phyloP scores from a whole-genome alignment of 2,329 filamentous ascomycete genomes.

The Pseudopithomyces maydicus region DNA sequence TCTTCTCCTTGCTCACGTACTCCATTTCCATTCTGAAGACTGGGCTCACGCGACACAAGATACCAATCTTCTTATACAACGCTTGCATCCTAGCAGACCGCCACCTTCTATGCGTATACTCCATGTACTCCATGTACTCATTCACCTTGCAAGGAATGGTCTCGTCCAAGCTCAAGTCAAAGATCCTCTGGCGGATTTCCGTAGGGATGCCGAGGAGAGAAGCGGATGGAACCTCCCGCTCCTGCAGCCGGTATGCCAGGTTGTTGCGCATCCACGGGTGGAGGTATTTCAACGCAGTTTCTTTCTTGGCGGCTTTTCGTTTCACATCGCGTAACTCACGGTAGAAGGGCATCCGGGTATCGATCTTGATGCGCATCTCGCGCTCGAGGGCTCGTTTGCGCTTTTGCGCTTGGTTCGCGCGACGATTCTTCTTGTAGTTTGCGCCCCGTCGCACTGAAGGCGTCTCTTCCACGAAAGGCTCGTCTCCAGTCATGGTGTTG shows the following conservation, averaged over 20 bases:
- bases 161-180: neutral
- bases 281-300: slow-evolving; percentile 2
- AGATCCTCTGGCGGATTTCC: slow-evolving; percentile 19
- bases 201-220: slow-evolving; percentile 18
- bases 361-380: neutral
- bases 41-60: slow-evolving; percentile 13
- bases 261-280: slow-evolving; percentile 13
- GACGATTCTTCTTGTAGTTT: neutral
- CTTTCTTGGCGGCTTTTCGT: slow-evolving; percentile 6
- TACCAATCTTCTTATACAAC: slow-evolving; percentile 7
- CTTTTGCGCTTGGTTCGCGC: neutral
- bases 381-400: neutral
- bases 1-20: slow-evolving; percentile 13
- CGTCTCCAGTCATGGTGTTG: neutral
- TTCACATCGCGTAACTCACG: slow-evolving; percentile 8
- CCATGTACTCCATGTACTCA: neutral
- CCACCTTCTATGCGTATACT: neutral
- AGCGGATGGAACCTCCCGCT: neutral
- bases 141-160: neutral
- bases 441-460: neutral
- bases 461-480: too few relatives aligned
- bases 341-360: too few relatives aligned
- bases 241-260: neutral
- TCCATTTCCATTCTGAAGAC: slow-evolving; percentile 16
- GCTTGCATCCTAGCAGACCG: neutral